A percentile compares a stretch with the other conserved stretches of the same genome.
phyloP scores from a whole-genome alignment of 805 yeast species.

The Jamesozyma rosinii region DNA sequence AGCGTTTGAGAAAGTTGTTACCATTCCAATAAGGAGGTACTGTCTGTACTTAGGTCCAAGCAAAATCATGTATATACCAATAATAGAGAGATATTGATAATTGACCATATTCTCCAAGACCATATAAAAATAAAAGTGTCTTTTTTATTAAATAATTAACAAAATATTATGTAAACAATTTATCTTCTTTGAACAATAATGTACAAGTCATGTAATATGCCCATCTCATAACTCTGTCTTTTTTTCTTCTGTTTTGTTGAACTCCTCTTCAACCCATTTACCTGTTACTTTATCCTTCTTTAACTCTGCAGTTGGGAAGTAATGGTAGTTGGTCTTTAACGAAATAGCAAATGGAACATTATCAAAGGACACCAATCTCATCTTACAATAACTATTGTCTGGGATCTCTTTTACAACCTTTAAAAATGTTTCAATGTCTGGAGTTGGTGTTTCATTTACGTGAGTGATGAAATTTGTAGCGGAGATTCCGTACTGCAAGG shows the following conservation, averaged over 20 bases:
- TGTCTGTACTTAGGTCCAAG: background rate
- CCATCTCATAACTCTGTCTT: constrained; percentile 3
- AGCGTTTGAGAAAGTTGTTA: constrained; percentile 48
- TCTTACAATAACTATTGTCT: constrained; percentile 71
- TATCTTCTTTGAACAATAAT: background rate
- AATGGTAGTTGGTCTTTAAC: constrained; percentile 78
- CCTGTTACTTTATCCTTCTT: constrained; percentile 39
- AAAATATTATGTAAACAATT: background rate
- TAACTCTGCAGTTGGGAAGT: constrained; percentile 66
- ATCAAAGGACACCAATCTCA: constrained; percentile 76
- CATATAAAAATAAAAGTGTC: no score
- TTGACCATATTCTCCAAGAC: no score
- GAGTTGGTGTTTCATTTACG: constrained; percentile 68
- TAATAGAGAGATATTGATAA: no score
- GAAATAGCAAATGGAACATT: constrained; percentile 81
- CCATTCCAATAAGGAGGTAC: constrained; percentile 31
- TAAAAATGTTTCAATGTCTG: constrained; percentile 59
- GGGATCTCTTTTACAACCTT: constrained; percentile 58
- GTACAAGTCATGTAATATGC: background rate
- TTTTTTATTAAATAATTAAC: background rate
- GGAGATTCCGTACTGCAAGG: constrained; percentile 67
- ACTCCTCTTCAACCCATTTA: constrained; percentile 48
- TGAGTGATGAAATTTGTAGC: constrained; percentile 83
- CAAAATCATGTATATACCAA: background rate
- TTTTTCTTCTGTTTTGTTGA: constrained; percentile 31